phyloP scores from a whole-genome alignment of 2,329 filamentous ascomycete species.

The Ophiostoma montium region DNA sequence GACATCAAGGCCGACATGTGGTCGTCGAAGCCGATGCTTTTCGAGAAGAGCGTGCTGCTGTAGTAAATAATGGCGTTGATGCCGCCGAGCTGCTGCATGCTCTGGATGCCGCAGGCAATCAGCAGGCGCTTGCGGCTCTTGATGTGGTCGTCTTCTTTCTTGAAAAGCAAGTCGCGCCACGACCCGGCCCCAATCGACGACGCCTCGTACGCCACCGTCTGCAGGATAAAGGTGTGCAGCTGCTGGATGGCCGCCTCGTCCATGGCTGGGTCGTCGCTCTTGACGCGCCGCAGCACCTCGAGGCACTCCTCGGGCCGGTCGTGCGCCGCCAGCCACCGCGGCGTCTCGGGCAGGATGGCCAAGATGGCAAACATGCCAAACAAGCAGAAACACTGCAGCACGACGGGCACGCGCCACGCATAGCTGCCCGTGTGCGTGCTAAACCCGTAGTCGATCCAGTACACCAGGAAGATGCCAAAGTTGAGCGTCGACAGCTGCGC shows the following conservation, averaged over 20 bases:
- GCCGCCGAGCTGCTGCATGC: slow-evolving; percentile 28
- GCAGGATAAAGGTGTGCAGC: slow-evolving; percentile 6
- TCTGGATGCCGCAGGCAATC: slow-evolving; percentile 27
- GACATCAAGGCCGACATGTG: slow-evolving; percentile 22
- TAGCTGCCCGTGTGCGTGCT: slow-evolving; percentile 15
- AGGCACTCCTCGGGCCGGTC: slow-evolving; percentile 21
- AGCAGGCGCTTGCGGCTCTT: slow-evolving; percentile 6
- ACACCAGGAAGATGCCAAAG: slow-evolving; percentile 19
- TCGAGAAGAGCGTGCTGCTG: slow-evolving; percentile 35
- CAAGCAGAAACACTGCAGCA: slow-evolving; percentile 28
- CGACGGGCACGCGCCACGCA: slow-evolving; percentile 31
- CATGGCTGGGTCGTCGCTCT: slow-evolving; percentile 14
- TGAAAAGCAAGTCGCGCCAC: slow-evolving; percentile 35
- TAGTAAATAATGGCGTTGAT: slow-evolving; percentile 17
- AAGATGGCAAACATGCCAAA: slow-evolving; percentile 21
- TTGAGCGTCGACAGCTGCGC: slow-evolving; percentile 19
- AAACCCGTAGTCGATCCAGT: slow-evolving; percentile 28
- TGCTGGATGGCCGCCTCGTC: slow-evolving; percentile 20
- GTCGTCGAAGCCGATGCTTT: slow-evolving; percentile 9
- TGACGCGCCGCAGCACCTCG: slow-evolving; percentile 17
- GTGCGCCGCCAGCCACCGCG: slow-evolving; percentile 29
- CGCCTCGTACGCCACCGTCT: slow-evolving; percentile 19
- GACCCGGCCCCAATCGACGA: slow-evolving; percentile 30
- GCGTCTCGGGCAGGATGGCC: slow-evolving; percentile 28
- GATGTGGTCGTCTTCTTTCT: slow-evolving; percentile 30